Evolutionary conservation across 768 basidiomycete genomes (phyloP).

Genomic region (Chalciporus sphaerocephalus): DNA sequence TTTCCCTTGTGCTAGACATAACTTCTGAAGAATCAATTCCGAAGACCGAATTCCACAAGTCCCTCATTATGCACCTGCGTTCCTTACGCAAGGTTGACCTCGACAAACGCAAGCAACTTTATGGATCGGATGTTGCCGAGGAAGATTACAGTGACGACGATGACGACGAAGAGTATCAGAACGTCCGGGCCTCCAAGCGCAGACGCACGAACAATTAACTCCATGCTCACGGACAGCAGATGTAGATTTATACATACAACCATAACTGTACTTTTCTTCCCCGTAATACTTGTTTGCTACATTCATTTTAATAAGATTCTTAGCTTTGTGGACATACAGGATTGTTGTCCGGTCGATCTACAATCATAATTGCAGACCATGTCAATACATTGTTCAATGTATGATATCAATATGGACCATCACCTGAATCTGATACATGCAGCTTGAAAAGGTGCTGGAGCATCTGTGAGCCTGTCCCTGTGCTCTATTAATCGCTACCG

Average conservation of each 20-base stretch:
- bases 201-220: conserved; percentile 26
- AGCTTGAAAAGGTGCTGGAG: no score
- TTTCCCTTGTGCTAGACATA: not conserved
- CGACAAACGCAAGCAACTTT: conserved; percentile 43
- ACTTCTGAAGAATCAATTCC: conserved; percentile 1
- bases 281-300: conserved; percentile 28
- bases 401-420: no score
- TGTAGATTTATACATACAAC: conserved; percentile 17
- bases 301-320: conserved; percentile 27
- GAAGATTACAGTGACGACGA: conserved; percentile 36
- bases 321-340: conserved; percentile 20
- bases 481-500: no score
- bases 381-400: no score
- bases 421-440: no score
- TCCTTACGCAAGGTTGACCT: conserved; percentile 57
- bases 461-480: no score
- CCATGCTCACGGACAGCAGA: conserved; percentile 12
- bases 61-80: conserved; percentile 53
- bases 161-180: conserved; percentile 34
- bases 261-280: conserved; percentile 26
- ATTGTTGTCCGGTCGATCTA: no score
- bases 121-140: conserved; percentile 37
- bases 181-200: conserved; percentile 27
- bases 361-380: no score
- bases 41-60: conserved; percentile 69